phyloP scores from a whole-genome alignment of 805 yeast genomes.

The Starmerella vitae region DNA sequence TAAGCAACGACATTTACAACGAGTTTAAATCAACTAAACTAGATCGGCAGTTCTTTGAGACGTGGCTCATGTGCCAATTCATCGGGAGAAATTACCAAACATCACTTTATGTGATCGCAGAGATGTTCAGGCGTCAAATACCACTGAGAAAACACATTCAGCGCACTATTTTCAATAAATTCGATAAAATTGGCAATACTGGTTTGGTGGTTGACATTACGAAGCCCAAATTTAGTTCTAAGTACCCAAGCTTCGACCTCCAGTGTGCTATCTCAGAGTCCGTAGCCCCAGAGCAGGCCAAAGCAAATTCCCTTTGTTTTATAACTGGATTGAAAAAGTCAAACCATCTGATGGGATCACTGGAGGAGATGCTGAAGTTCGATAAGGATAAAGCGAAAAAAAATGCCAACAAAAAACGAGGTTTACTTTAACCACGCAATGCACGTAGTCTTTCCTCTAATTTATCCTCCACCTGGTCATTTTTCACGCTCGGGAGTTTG shows the following conservation, averaged over 20 bases:
- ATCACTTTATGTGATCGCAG: constrained; percentile 18
- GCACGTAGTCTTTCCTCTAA: constrained; percentile 84
- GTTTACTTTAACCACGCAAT: constrained; percentile 39
- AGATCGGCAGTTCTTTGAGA: constrained; percentile 21
- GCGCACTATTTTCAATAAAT: constrained; percentile 7
- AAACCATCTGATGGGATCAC: constrained; percentile 2
- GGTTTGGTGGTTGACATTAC: constrained; percentile 5
- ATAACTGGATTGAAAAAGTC: constrained; percentile 6
- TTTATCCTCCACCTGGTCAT: constrained; percentile 64
- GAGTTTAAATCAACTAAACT: constrained; percentile 14
- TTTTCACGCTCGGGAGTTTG: constrained; percentile 38
- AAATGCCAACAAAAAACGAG: no score
- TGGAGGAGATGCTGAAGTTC: constrained; percentile 14
- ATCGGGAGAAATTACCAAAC: constrained; percentile 18
- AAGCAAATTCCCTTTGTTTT: constrained; percentile 13
- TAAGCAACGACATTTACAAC: constrained; percentile 20
- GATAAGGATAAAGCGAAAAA: constrained; percentile 6
- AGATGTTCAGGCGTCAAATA: constrained; percentile 20
- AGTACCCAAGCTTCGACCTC: constrained; percentile 5
- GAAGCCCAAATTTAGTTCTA: constrained; percentile 1
- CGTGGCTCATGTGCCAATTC: constrained; percentile 21
- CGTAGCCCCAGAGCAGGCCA: constrained; percentile 12
- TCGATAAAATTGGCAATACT: constrained; percentile 7
- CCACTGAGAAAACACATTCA: constrained; percentile 18
- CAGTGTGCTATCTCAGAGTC: constrained; percentile 12